A percentile compares a stretch with the other conserved stretches of the same genome.
These are phyloP conservation scores for Tetrapisispora pingtungensis DNA, from an alignment of 805 yeast species.

Conservation along the genomic window DNA sequence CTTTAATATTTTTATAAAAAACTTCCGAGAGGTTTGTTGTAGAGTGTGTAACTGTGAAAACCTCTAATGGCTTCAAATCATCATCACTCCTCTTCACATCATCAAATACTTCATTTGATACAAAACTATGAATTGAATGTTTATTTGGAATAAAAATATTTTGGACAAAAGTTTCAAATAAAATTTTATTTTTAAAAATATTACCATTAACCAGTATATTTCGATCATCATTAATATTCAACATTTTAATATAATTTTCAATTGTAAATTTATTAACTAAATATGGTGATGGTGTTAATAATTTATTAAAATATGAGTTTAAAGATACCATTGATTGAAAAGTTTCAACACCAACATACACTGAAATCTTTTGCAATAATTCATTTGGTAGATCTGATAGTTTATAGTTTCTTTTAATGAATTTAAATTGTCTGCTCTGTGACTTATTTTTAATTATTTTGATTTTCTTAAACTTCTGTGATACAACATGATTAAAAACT, in stretches of 20 bases:
- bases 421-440: not conserved
- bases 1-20: not conserved
- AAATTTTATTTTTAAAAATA: conserved; percentile 5
- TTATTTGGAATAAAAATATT: not conserved
- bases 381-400: conserved; percentile 9
- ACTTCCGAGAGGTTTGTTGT: not conserved
- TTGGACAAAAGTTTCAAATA: conserved; percentile 5
- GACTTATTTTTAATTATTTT: not conserved
- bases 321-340: conserved; percentile 4
- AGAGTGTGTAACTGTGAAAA: not conserved
- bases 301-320: conserved; percentile 11
- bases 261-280: conserved; percentile 3
- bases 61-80: no score
- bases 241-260: conserved; percentile 4
- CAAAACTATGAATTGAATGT: not conserved
- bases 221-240: not conserved
- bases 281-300: conserved; percentile 11
- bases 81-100: not conserved
- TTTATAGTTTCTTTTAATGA: not conserved
- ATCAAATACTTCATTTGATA: not conserved
- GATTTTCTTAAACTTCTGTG: not conserved
- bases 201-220: conserved; percentile 2
- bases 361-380: conserved; percentile 9
- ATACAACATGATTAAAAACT: not conserved
- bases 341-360: conserved; percentile 3